Base-by-base conservation (phyloP, 176 grass and related monocot genomes). In the Oryza glumipatula region DNA sequence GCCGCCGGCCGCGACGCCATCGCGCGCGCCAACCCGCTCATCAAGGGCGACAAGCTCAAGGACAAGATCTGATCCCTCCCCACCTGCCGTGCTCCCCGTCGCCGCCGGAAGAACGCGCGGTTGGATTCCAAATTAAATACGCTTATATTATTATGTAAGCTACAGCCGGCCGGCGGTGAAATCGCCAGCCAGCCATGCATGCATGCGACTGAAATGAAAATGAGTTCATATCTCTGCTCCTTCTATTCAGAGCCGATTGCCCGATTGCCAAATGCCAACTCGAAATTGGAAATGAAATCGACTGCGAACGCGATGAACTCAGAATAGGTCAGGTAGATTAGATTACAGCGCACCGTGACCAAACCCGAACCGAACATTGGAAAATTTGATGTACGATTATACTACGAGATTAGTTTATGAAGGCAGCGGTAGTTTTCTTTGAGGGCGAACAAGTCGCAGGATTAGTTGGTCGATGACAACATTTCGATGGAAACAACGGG, bases 31-130 rank as follows among this genome's bases (percentile, higher is more conserved):
- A 88, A 88, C 79, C 86, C 79, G 65, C 51, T 87, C 79, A 38
- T 88, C 72, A 82, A 82, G 66, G 79, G 72, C 65, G 86, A 77
- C 28, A 88, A 88, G 86, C 86, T 88, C 73, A 82, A 82, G 65
- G 79, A 82, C 38, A 88, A 82, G 79, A 26, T 70, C 79, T 87
- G 79, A 85, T 17, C 15, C 43, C 16, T 17, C 14, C 2, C n/a
- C 16, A 39, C 5, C 38, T 32, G 38, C 51, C 47, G 45, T 51
- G 16, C 21, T 36, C 71, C 71, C 43, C 71, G 46, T 45, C 39
- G 7, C 39, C 56, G 56, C 56, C 56, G 56, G 56, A 61, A 21
- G 4, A 61, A 61, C 19, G 12, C 17, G 7, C 6, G 56, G 21
- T 61, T 61, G 56, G 56, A 17, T 7, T 19, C 51, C 51, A 54